A percentile compares a stretch with the other conserved stretches of the same genome.
phyloP scores from a whole-genome alignment of 306 rosid genomes.

The Acmispon strigosus region DNA sequence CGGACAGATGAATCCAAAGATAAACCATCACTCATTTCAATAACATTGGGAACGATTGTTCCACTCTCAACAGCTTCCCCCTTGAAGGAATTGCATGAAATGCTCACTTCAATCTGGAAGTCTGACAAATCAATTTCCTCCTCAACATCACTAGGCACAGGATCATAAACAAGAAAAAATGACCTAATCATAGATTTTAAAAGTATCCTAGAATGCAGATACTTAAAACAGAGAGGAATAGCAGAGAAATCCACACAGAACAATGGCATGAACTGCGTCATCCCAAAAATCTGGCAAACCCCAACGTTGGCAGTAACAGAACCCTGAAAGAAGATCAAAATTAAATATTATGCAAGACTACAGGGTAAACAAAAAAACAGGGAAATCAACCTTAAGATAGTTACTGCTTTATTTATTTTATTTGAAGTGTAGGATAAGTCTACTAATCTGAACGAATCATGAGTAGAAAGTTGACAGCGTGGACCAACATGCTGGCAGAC shows the following conservation, averaged over 20 bases:
- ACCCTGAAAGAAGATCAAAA: constrained; percentile 44
- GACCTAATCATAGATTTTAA: constrained; percentile 30
- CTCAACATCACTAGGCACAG: constrained; percentile 20
- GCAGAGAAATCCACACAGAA: constrained; percentile 74
- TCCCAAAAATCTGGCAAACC: constrained; percentile 52
- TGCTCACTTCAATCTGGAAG: background rate
- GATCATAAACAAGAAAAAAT: constrained; percentile 18
- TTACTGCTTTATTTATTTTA: too few relatives aligned
- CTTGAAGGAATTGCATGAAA: background rate
- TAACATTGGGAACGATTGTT: background rate
- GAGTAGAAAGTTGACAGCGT: background rate
- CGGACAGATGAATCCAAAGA: constrained; percentile 20
- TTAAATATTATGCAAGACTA: background rate
- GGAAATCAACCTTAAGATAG: background rate
- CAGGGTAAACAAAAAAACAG: background rate
- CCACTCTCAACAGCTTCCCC: constrained; percentile 9
- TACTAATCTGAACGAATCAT: background rate
- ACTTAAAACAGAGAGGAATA: constrained; percentile 51
- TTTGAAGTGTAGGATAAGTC: too few relatives aligned
- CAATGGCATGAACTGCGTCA: constrained; percentile 31
- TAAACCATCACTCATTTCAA: constrained; percentile 9
- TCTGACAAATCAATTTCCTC: constrained; percentile 24
- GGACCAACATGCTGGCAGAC: background rate
- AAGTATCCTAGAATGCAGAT: constrained; percentile 35
- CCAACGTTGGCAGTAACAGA: constrained; percentile 28